Evolutionary conservation across 805 yeast species (phyloP).

Genomic region (Crinitomyces ghanaensis): DNA sequence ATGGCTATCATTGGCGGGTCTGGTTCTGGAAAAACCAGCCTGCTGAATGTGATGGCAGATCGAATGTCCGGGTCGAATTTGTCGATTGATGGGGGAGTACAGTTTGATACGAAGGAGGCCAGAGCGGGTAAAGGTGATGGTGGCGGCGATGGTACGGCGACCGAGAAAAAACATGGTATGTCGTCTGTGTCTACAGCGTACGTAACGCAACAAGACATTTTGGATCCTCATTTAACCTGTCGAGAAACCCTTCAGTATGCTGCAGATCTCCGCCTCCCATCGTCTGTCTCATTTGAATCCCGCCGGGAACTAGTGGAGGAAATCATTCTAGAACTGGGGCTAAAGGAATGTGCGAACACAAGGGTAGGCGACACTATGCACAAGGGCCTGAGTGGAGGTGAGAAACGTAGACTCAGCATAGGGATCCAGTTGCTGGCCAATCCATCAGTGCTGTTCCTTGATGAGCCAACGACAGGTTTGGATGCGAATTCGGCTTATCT

Average conservation of each 20-base stretch:
- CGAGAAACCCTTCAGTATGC: conserved; percentile 59
- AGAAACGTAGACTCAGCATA: conserved; percentile 62
- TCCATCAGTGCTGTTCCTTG: conserved; percentile 67
- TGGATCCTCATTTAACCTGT: conserved; percentile 61
- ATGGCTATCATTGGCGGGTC: conserved; percentile 82
- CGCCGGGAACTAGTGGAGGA: conserved; percentile 43
- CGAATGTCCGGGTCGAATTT: conserved; percentile 20
- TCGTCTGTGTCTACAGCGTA: conserved; percentile 39
- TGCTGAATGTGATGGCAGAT: conserved; percentile 41
- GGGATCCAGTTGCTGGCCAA: conserved; percentile 68
- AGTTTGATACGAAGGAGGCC: conserved; percentile 23
- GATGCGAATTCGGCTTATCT: conserved; percentile 68
- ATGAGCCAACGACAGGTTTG: conserved; percentile 83
- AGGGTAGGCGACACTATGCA: conserved; percentile 41
- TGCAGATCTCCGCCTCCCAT: conserved; percentile 57
- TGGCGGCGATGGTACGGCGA: no score
- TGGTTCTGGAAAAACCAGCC: conserved; percentile 78
- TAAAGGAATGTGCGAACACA: conserved; percentile 52
- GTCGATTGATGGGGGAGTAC: conserved; percentile 18
- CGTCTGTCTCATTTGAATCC: conserved; percentile 32
- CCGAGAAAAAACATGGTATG: conserved; percentile 19
- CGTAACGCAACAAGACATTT: conserved; percentile 63
- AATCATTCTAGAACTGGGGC: conserved; percentile 51
- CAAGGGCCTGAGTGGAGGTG: conserved; percentile 74
- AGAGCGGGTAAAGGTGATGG: no score